Base-by-base conservation (phyloP, 1,284 basidiomycete genomes). In the Pulveroboletus sp. region DNA sequence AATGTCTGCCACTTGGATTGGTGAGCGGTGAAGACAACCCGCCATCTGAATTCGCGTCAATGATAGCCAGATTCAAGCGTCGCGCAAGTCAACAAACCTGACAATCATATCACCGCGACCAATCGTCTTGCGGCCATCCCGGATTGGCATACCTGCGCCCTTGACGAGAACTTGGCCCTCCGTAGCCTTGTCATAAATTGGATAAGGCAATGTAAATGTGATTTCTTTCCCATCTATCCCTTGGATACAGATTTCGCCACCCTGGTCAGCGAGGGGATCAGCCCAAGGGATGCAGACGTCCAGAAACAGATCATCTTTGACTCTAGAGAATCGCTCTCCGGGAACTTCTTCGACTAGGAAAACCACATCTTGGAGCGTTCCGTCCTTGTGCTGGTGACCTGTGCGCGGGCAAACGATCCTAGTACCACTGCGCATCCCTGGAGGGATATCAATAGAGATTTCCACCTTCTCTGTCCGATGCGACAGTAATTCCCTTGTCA, bases 81-180 rank as follows among this genome's bases (percentile, higher is more conserved):
- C 57, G 36, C 49, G 50, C 42, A 47, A 49, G 43, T 56, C 38
- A 26, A 64, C 87, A 72, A 78, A 91, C 78, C 81, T 82, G 58
- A 96, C 81, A 59, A 92, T 77, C 62, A 96, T 76, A 72, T 94
- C 89, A 18, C 93, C 92, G 65, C 87, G 83, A 52, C 85, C 84
- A 63, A 86, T 78, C 8, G 81, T 75, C 61, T 79, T 78, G n/a
- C 83, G 82, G 39, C 82, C 80, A 61, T 85, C 81, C 49, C 85
- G 80, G 43, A 91, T 80, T 31, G 92, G 92, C 92, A 96, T 95
- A 17, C 94, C 94, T 66, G 89, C 89, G 39, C 86, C 89, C 57
- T 69, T 72, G 46, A 84, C 67, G 36, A 91, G 78, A 44, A 82
- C 73, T 50, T 84, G 83, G 49, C 89, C 88, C 62, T 83, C 80